A percentile compares a stretch with the other conserved stretches of the same genome.
These are phyloP conservation scores for Gypsophila paniculata DNA, from an alignment of 179 eudicot genomes.

Conservation along the genomic window DNA sequence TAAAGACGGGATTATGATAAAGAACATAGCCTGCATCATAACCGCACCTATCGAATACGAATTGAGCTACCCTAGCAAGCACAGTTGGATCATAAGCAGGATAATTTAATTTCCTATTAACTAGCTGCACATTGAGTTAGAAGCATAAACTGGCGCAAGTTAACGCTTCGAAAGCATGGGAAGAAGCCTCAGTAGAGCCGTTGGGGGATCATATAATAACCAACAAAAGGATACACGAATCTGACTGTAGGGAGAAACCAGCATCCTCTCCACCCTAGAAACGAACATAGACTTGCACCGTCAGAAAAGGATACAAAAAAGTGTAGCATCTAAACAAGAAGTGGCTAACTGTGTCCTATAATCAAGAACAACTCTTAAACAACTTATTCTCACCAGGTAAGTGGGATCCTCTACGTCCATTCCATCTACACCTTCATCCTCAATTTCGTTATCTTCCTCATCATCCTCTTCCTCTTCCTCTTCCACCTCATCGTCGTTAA, in stretches of 20 bases:
- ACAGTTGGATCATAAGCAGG: neutral
- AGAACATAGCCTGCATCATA: neutral
- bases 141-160: neutral
- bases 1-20: neutral
- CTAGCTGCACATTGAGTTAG: neutral
- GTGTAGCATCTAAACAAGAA: neutral
- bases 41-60: neutral
- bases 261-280: conserved; percentile 53
- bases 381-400: conserved; percentile 35
- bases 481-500: conserved; percentile 51
- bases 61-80: neutral
- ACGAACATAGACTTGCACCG: conserved; percentile 3
- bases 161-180: neutral
- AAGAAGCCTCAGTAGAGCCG: neutral
- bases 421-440: conserved; percentile 68
- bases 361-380: neutral
- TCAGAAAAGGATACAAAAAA: conserved; percentile 12
- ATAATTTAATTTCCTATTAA: neutral
- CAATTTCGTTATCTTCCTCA: conserved; percentile 49
- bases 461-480: conserved; percentile 38
- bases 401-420: conserved; percentile 51
- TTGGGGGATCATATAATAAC: neutral
- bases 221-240: conserved; percentile 64
- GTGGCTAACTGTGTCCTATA: neutral
- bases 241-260: conserved; percentile 42